These are phyloP conservation scores for Penicillium sp. DNA, from an alignment of 2,329 filamentous ascomycete species.

Conservation along the genomic window DNA sequence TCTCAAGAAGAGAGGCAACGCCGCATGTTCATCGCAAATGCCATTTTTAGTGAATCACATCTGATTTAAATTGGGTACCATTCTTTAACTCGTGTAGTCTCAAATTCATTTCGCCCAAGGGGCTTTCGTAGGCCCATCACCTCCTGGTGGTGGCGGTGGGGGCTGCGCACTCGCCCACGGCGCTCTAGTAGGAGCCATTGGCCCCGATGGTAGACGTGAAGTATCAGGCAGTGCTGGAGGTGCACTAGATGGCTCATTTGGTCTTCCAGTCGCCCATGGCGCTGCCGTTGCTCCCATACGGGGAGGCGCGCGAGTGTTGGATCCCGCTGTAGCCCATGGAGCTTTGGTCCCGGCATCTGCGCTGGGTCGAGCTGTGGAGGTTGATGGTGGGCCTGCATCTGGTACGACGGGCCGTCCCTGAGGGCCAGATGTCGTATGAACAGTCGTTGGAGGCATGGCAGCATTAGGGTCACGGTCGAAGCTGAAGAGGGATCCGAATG, in stretches of 20 bases:
- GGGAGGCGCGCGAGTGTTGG: constrained; percentile 23
- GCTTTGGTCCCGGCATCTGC: constrained; percentile 39
- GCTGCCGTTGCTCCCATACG: constrained; percentile 37
- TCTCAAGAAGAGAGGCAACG: constrained; percentile 3
- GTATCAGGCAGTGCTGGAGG: constrained; percentile 34
- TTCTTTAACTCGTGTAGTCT: background rate
- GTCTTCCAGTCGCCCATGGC: constrained; percentile 37
- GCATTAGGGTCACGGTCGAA: constrained; percentile 74
- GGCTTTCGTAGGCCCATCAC: constrained; percentile 43
- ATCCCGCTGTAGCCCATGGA: constrained; percentile 42
- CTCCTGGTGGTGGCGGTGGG: constrained; percentile 26
- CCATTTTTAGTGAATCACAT: background rate
- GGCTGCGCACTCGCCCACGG: constrained; percentile 38
- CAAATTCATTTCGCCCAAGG: constrained; percentile 45
- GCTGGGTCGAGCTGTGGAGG: constrained; percentile 25
- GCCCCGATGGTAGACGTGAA: constrained; percentile 37
- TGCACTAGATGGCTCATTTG: constrained; percentile 17
- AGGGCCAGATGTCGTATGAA: constrained; percentile 57
- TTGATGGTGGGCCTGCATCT: constrained; percentile 19
- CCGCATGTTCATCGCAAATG: background rate
- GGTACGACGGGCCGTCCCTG: constrained; percentile 34
- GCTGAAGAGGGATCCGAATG: constrained; percentile 78
- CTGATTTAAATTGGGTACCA: constrained; percentile 21
- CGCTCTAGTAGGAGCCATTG: constrained; percentile 43
- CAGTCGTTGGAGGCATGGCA: constrained; percentile 53